Evolutionary conservation across 2,329 filamentous ascomycete species (phyloP).

Genomic region (Alternaria hordeiaustralica): DNA sequence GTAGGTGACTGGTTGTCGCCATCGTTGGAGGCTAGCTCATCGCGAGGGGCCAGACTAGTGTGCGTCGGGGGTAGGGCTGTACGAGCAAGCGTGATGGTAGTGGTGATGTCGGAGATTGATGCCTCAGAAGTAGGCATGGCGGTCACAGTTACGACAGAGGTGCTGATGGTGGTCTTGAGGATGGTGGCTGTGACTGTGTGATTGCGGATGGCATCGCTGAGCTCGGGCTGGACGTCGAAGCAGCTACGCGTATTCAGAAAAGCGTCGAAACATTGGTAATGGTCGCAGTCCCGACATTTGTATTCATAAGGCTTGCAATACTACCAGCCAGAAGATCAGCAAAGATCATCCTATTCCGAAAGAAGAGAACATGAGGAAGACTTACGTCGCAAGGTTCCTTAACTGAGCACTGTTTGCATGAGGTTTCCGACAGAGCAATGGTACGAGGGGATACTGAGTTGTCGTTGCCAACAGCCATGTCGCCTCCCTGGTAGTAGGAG

Average conservation of each 20-base stretch:
- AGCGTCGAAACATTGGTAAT: background rate
- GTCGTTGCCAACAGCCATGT: background rate
- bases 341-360: background rate
- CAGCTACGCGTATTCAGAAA: background rate
- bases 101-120: background rate
- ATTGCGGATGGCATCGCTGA: background rate
- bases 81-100: background rate
- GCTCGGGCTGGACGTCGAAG: background rate
- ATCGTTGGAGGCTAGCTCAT: background rate
- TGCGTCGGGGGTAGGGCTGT: background rate
- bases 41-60: background rate
- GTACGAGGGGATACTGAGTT: background rate
- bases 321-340: background rate
- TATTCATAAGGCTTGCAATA: background rate
- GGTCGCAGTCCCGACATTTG: background rate
- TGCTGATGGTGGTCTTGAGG: background rate
- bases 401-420: background rate
- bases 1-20: background rate
- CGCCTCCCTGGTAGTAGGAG: constrained; percentile 3
- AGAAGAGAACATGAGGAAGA: background rate
- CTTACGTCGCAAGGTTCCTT: background rate
- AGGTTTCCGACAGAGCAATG: background rate
- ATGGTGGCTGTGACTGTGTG: background rate
- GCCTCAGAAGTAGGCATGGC: background rate
- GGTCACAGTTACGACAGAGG: background rate